Conservation (phyloP, 2,329 filamentous ascomycete species). For the Akanthomyces dipterigenus region DNA sequence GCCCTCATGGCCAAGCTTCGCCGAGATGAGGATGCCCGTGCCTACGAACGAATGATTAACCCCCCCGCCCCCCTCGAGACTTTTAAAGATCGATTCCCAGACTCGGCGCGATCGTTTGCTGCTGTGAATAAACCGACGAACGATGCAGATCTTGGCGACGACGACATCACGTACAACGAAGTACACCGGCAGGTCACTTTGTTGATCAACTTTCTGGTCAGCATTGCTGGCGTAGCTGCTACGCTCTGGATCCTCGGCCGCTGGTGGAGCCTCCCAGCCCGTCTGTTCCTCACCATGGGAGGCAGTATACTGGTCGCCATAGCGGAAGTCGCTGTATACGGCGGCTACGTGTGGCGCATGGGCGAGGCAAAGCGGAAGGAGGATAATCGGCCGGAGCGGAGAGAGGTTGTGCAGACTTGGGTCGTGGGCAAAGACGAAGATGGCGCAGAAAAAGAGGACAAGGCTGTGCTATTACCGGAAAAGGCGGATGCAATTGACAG, state of each 20-base stretch:
- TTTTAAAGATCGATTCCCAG: conserved; percentile 53
- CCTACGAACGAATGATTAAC: conserved; percentile 75
- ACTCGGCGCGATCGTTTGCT: conserved; percentile 48
- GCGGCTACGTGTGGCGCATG: conserved; percentile 66
- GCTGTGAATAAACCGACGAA: conserved; percentile 43
- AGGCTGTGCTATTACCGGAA: conserved; percentile 20
- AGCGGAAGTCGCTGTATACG: conserved; percentile 72
- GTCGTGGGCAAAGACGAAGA: conserved; percentile 41
- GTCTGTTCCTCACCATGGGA: conserved; percentile 64
- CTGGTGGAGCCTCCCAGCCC: conserved; percentile 66
- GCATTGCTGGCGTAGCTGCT: conserved; percentile 69
- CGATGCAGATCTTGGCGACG: conserved; percentile 44
- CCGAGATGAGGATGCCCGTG: conserved; percentile 70
- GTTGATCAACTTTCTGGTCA: conserved; percentile 85
- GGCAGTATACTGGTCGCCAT: conserved; percentile 64
- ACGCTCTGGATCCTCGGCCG: conserved; percentile 72
- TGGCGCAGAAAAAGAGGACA: conserved; percentile 20
- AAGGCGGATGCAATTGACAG: conserved; percentile 15
- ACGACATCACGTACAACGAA: conserved; percentile 63
- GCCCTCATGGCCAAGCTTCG: conserved; percentile 81
- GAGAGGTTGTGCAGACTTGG: conserved; percentile 67
- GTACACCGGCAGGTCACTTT: conserved; percentile 76
- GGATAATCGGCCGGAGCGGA: conserved; percentile 54
- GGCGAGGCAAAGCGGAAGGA: conserved; percentile 60
- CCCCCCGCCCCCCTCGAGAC: conserved; percentile 49